phyloP scores from a whole-genome alignment of 2,329 filamentous ascomycete genomes.

The Aspergillus terreus region DNA sequence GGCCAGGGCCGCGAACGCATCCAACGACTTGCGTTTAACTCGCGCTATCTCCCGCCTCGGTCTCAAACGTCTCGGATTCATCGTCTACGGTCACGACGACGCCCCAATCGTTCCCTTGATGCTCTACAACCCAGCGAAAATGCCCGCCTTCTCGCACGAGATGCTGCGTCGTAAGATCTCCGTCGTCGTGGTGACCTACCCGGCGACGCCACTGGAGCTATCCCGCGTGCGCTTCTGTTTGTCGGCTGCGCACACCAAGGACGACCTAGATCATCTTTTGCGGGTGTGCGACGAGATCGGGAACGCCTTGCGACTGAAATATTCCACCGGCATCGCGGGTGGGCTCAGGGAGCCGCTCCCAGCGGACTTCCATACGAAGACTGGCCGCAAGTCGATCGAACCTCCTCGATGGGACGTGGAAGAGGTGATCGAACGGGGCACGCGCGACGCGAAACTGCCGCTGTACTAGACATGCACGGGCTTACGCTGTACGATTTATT shows the following conservation, averaged over 20 bases:
- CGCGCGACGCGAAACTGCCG: constrained; percentile 66
- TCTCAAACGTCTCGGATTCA: constrained; percentile 88
- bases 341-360: constrained; percentile 67
- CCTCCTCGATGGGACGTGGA: constrained; percentile 77
- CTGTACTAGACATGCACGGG: constrained; percentile 50
- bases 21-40: constrained; percentile 93
- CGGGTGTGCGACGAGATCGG: constrained; percentile 89
- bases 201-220: constrained; percentile 86
- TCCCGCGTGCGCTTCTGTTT: constrained; percentile 91
- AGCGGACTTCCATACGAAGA: constrained; percentile 4
- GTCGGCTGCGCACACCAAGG: constrained; percentile 91
- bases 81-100: constrained; percentile 92
- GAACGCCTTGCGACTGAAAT: constrained; percentile 85
- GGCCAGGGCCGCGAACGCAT: constrained; percentile 90
- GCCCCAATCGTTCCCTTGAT: constrained; percentile 90
- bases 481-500: background rate
- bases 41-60: constrained; percentile 85
- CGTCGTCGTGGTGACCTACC: constrained; percentile 92
- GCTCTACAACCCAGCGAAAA: constrained; percentile 93
- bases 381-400: constrained; percentile 46
- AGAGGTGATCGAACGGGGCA: constrained; percentile 66
- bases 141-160: constrained; percentile 93
- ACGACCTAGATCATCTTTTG: constrained; percentile 84
- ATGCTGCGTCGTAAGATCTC: constrained; percentile 96
- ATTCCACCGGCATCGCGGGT: constrained; percentile 85